Evolutionary conservation across 768 basidiomycete genomes (phyloP), one percentile per base, ranked within the genome.

Genomic region (Mrakia gelida): DNA sequence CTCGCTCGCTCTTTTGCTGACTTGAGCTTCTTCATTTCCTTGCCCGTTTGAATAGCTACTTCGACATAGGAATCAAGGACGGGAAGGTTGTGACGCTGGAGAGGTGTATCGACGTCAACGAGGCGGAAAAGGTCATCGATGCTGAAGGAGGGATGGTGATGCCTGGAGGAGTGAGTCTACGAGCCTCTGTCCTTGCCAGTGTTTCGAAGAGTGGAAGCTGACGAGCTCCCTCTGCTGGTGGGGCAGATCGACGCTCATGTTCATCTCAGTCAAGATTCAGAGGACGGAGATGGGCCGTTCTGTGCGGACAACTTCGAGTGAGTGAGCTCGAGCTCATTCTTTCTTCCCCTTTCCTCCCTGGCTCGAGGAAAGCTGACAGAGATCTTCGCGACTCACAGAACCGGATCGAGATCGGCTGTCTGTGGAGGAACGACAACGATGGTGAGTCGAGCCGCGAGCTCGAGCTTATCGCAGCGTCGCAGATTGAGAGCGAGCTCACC

Each of bases 351-450:
- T 4, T n/a, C 16, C 54, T 45, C 2, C 45, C 2, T 45, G 15
- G 11, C 45, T 45, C 9, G 45, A 45, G 11, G 45, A 45, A 43
- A 45, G 45, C 45, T 56, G 54, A 56, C 23, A 8, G 2, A 56
- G 9, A 23, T 4, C 21, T 56, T 21, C 23, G 18, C 23, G 23
- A 82, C 82, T 83, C 8, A 3, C 38, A 38, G 82, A 1, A 83
- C 82, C 0, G 85, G 84, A 0, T 83, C 84, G 5, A 80, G 83
- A n/a, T 82, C 81, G 43, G 84, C 84, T 2, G 79, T 83, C 23
- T 77, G 80, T 62, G 85, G 85, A 26, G 85, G 85, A 8, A 82
- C 82, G 0, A 86, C 85, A 3, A 85, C 84, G n/a, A 81, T 86
- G 41, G 54, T n/a, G 54, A 26, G 54, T 56, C 54, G 23, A 16